Base-by-base conservation (phyloP, 768 basidiomycete genomes). In the Russula sp. region DNA sequence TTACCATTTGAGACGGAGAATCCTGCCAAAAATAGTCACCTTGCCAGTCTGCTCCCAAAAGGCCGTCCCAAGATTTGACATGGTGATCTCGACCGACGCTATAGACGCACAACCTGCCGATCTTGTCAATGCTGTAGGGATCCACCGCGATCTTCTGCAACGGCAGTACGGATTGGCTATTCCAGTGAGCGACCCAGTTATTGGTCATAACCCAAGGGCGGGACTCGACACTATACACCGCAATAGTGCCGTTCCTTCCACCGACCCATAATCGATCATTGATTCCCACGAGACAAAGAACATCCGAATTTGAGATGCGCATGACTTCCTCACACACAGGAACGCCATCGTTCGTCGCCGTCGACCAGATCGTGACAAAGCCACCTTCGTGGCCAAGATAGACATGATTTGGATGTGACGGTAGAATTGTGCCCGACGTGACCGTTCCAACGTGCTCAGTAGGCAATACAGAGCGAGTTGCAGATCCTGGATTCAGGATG, bases 311-410 rank as follows among this genome's bases (percentile, higher is more conserved):
- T 6, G 88, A 84, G 55, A 97, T 85, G 75, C 90, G 92, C 71
- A 92, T 78, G 28, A 90, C 87, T 66, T 90, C 88, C 16, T 84
- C 70, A 71, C 91, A 96, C 9, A 72, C 72, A 0, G 89, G 88
- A 50, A 80, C 77, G 46, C 83, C 84, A 64, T 84, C 86, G 2
- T 75, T 76, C 0, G 80, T 79, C 2, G 78, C 77, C 11, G 84
- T 66, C 26, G 76, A 69, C 94, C 97, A 99, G n/a, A 95, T 78
- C 2, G 87, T 88, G 66, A 98, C 80, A 71, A 81, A 87, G 0
- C 96, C 96, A 48, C 90, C 94, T 74, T 98, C 95, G 70, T 99
- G 96, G 0, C 90, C 94, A 38, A 99, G 78, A 70, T 88, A 97
- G 44, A 92, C 88, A 32, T 79, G 74, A 2, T 82, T 79, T 0